Base-by-base conservation (phyloP, 768 basidiomycete species). In the Leccinum obscurum region DNA sequence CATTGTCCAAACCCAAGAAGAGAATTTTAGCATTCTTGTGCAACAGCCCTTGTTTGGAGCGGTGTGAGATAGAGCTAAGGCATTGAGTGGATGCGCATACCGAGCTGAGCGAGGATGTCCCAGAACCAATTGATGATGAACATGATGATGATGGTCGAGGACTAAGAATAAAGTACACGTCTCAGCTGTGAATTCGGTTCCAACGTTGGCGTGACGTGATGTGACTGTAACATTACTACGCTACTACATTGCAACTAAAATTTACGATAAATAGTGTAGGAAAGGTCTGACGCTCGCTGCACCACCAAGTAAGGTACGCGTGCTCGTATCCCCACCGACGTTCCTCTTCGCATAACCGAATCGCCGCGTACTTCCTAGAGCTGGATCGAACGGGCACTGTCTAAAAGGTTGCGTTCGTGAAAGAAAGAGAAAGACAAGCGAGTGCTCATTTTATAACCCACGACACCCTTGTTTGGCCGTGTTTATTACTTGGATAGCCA, bases 11-110 rank as follows among this genome's bases (percentile, higher is more conserved):
- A 64, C 97, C 97, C 55, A 99, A 85, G 87, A 99, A 99, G 64
- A 99, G 85, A 74, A 99, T 97, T 85, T 98, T 99, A 66, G 97
- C 97, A 74, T 97, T 98, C 90, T 99, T 97, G 83, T 95, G 92
- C 78, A 89, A 70, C 68, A 96, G 82, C 65, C 94, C 94, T 95
- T 64, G 46, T 37, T 17, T 56, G 44, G 35, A 28, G 41, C 48
- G 5, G 55, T 55, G 39, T 62, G 20, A 64, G 56, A 24, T 54
- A 28, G 1, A 55, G 20, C 20, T 30, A 17, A 28, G 34, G 13
- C 6, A 35, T 35, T 1, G 0, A 5, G 22, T 28, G 11, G 28
- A 57, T 4, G 41, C 76, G 37, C 85, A 59, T 73, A 98, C 96
- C 96, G 49, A 98, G 90, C 72, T 91, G 88, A 52, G 93, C 85